phyloP scores from a whole-genome alignment of 2,329 filamentous ascomycete genomes.

The Mollisiaceae sp. region DNA sequence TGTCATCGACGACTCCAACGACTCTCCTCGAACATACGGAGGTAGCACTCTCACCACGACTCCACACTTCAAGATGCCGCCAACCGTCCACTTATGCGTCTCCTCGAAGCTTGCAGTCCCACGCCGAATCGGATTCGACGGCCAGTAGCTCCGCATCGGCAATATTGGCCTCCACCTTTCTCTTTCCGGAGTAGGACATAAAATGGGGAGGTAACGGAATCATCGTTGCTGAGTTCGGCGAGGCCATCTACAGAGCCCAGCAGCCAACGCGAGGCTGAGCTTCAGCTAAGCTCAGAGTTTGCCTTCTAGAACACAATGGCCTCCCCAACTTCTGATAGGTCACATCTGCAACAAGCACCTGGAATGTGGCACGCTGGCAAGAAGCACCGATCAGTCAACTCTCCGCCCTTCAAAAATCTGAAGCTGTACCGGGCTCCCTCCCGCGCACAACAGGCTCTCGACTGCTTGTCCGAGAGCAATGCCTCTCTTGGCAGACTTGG shows the following conservation, averaged over 20 bases:
- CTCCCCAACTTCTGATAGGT: slow-evolving; percentile 8
- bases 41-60: not conserved
- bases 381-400: not conserved
- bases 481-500: slow-evolving; percentile 12
- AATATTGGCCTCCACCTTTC: not conserved
- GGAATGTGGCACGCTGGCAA: slow-evolving; percentile 3
- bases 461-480: slow-evolving; percentile 8
- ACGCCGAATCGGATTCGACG: not conserved
- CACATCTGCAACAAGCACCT: not conserved
- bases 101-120: slow-evolving; percentile 2
- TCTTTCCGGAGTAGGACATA: not conserved
- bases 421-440: not conserved
- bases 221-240: not conserved
- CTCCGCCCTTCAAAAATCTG: not conserved
- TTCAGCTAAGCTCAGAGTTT: not conserved
- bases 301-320: not conserved
- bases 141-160: not conserved
- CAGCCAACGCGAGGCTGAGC: not conserved
- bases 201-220: not conserved
- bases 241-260: not conserved
- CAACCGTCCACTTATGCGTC: not conserved
- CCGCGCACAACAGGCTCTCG: not conserved
- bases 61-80: not conserved
- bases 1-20: slow-evolving; percentile 4
- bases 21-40: not conserved